A percentile compares a stretch with the other conserved stretches of the same genome.
phyloP scores from a whole-genome alignment of 352 stramenopile genomes.

The Globisporangium megalacanthum region DNA sequence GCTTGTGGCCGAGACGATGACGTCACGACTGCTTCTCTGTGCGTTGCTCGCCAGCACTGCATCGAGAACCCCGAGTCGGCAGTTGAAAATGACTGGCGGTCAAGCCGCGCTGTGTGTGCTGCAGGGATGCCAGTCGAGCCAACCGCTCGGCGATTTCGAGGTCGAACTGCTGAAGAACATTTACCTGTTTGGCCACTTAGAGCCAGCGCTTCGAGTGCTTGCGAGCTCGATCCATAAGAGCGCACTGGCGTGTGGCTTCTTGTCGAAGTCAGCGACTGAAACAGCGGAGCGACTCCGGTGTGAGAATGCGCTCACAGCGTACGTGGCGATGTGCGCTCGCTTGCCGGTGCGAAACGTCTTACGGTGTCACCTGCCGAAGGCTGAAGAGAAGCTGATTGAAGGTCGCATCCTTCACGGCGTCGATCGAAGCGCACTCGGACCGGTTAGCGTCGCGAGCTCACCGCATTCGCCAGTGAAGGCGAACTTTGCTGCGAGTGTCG shows the following conservation, averaged over 20 bases:
- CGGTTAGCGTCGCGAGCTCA: neutral
- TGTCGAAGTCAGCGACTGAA: conserved; percentile 13
- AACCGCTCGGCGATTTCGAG: conserved; percentile 24
- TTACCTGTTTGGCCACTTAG: conserved; percentile 24
- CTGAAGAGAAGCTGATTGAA: conserved; percentile 17
- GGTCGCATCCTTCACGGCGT: conserved; percentile 1
- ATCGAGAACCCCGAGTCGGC: conserved; percentile 18
- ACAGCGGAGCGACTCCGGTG: neutral
- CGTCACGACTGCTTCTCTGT: conserved; percentile 31
- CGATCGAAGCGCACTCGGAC: neutral
- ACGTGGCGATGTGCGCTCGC: conserved; percentile 6
- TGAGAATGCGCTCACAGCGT: conserved; percentile 18
- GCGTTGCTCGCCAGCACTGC: conserved; percentile 29
- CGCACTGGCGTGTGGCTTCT: conserved; percentile 22
- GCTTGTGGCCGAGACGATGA: conserved; percentile 29
- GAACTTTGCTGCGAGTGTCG: conserved; percentile 13
- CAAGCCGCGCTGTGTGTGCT: conserved; percentile 39
- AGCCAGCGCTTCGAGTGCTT: conserved; percentile 34
- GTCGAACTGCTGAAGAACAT: conserved; percentile 19
- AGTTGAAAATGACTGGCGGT: conserved; percentile 36
- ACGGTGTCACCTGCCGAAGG: conserved; percentile 13
- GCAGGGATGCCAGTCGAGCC: conserved; percentile 27
- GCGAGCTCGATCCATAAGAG: conserved; percentile 21
- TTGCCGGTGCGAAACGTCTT: conserved; percentile 17
- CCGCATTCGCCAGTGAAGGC: conserved; percentile 7